Evolutionary conservation across 768 basidiomycete species (phyloP), one percentile per base, ranked within the genome.

Genomic region (Xanthoconium purpureum): DNA sequence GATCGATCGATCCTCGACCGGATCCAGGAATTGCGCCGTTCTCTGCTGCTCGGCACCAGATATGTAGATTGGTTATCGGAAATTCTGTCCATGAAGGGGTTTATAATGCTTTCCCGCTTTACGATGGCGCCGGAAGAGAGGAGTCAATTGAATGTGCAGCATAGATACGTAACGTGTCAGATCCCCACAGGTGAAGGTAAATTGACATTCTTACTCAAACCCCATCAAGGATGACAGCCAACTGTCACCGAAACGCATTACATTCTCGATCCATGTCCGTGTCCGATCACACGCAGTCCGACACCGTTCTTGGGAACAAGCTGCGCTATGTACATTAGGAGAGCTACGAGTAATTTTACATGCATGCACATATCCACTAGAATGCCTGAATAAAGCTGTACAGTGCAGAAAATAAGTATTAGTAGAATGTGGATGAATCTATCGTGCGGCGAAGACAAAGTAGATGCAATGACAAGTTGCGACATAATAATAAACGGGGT

Each of bases 291-390:
- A 49, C 32, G 24, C 20, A 32, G 24, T 46, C 42, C 35, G 47
- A 57, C 33, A 42, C 37, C 43, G 50, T 36, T 35, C 28, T 38
- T 42, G 50, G 28, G 46, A 50, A 50, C 50, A 55, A 59, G 52
- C 35, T 37, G 62, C 50, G 58, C 65, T 73, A 73, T 66, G 42
- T 72, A 71, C 62, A 71, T 71, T 73, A 71, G 48, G 61, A 60
- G 58, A 42, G 39, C 57, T 63, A 62, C 59, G 51, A 48, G 67
- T 71, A 73, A 24, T 67, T 69, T 67, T 73, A 71, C 71, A 73
- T 69, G 70, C 63, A 73, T 73, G 70, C 69, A 72, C 68, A 71
- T 66, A 72, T 71, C 69, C 70, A 71, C 69, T 72, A 72, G 55
- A 62, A 69, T 70, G 70, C 64, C 59, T 50, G 61, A 64, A 70